phyloP scores from a whole-genome alignment of 106 monocot genomes.

The Vanilla planifolia region DNA sequence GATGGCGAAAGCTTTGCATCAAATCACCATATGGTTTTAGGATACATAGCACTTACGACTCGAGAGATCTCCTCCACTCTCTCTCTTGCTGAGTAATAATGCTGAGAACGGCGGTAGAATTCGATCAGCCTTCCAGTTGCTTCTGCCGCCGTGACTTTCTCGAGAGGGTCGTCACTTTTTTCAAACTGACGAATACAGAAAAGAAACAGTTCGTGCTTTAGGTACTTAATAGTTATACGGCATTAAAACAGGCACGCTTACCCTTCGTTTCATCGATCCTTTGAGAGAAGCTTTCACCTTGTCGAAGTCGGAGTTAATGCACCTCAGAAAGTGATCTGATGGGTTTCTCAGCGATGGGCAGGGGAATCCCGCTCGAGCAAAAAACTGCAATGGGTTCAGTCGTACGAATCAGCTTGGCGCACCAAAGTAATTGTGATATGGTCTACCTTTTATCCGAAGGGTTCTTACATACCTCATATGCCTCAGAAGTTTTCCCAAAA shows the following conservation, averaged over 20 bases:
- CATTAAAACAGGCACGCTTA: conserved; percentile 4
- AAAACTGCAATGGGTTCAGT: conserved; percentile 19
- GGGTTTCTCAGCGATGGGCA: conserved; percentile 14
- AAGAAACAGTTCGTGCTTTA: neutral
- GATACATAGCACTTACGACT: conserved; percentile 54
- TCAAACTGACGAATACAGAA: conserved; percentile 41
- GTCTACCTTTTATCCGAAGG: neutral
- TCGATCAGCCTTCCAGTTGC: conserved; percentile 54
- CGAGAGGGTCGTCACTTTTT: conserved; percentile 78
- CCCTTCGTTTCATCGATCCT: conserved; percentile 56
- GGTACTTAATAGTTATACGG: neutral
- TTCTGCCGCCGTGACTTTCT: conserved; percentile 69
- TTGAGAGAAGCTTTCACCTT: conserved; percentile 32
- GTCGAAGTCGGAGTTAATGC: conserved; percentile 13
- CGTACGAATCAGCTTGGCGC: neutral
- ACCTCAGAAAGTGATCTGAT: conserved; percentile 8
- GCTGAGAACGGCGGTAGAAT: conserved; percentile 48
- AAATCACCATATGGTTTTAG: neutral
- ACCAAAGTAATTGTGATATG: neutral
- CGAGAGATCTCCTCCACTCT: conserved; percentile 75
- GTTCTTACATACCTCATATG: conserved; percentile 1
- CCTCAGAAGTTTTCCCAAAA: conserved; percentile 5
- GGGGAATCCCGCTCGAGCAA: conserved; percentile 10
- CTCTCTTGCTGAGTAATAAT: conserved; percentile 29
- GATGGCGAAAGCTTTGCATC: neutral